Evolutionary conservation across 495 filamentous ascomycete genomes (phyloP).

Genomic region (Beverwykella pulmonaria): DNA sequence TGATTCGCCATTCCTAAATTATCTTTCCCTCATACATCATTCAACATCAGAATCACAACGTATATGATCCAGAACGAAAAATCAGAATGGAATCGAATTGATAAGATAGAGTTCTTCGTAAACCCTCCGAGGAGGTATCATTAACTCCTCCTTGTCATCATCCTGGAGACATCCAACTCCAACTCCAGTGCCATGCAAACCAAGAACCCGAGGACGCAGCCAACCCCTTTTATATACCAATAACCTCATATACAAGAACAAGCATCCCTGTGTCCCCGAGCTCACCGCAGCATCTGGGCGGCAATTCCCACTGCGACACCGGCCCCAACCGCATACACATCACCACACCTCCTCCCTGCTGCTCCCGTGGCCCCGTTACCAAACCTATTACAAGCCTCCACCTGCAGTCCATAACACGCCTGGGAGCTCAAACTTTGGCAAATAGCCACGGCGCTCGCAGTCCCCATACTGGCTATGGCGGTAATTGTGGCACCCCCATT

Average conservation of each 20-base stretch:
- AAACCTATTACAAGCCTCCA: conserved; percentile 56
- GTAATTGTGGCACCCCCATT: conserved; percentile 57
- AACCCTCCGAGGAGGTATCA: not conserved
- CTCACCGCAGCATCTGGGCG: conserved; percentile 31
- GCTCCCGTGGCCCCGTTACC: conserved; percentile 27
- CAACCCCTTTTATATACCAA: conserved; percentile 18
- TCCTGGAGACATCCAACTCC: not conserved
- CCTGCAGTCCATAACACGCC: conserved; percentile 63
- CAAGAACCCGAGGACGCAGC: not conserved
- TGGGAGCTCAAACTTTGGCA: conserved; percentile 65
- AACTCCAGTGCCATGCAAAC: conserved; percentile 25
- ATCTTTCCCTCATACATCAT: not conserved
- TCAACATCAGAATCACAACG: too few species aligned
- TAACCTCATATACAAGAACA: conserved; percentile 6
- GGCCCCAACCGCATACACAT: conserved; percentile 29
- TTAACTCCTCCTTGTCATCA: conserved; percentile 4
- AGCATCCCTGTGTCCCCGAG: not conserved
- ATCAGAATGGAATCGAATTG: too few species aligned
- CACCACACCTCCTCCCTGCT: conserved; percentile 11
- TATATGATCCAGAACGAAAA: too few species aligned
- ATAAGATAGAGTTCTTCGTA: too few species aligned
- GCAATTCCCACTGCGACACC: conserved; percentile 35
- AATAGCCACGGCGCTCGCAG: conserved; percentile 60
- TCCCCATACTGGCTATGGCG: conserved; percentile 47
- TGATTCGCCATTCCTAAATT: too few species aligned